These are phyloP conservation scores for Diaporthe helianthi DNA, from an alignment of 2,329 filamentous ascomycete species.

Conservation along the genomic window DNA sequence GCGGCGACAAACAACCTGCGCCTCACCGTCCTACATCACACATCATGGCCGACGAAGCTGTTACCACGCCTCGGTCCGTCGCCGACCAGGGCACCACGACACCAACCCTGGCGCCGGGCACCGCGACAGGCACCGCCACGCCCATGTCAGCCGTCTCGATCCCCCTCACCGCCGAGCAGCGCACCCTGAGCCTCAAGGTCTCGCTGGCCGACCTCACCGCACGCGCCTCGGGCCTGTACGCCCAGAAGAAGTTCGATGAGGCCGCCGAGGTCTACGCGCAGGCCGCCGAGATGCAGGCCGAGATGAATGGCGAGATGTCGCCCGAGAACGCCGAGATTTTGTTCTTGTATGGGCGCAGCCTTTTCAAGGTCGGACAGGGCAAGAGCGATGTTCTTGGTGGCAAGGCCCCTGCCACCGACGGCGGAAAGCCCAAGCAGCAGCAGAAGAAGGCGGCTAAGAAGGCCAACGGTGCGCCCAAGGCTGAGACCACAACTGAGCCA, in stretches of 20 bases:
- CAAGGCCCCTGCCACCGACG: constrained; percentile 68
- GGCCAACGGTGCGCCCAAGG: constrained; percentile 46
- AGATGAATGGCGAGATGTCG: constrained; percentile 90
- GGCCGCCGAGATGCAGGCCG: constrained; percentile 87
- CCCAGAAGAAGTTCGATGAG: constrained; percentile 84
- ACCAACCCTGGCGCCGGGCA: constrained; percentile 36
- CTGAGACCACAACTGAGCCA: constrained; percentile 48
- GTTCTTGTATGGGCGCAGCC: constrained; percentile 90
- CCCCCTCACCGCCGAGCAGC: constrained; percentile 44
- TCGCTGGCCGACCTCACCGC: constrained; percentile 80
- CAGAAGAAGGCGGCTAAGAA: constrained; percentile 60
- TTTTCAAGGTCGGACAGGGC: constrained; percentile 92
- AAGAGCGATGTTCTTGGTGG: constrained; percentile 95
- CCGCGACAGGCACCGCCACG: constrained; percentile 43
- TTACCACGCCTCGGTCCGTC: constrained; percentile 27
- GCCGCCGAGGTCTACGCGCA: constrained; percentile 88
- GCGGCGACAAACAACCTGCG: background rate
- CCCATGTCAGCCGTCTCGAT: constrained; percentile 40
- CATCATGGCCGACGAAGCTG: constrained; percentile 34
- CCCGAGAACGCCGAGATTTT: constrained; percentile 92
- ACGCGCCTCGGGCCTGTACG: constrained; percentile 84
- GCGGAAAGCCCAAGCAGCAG: constrained; percentile 57
- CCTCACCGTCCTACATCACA: background rate
- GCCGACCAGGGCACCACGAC: constrained; percentile 25
- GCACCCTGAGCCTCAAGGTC: constrained; percentile 55